Conservation (phyloP, 2,329 filamentous ascomycete genomes). For the Neofusicoccum kwambonambiense region DNA sequence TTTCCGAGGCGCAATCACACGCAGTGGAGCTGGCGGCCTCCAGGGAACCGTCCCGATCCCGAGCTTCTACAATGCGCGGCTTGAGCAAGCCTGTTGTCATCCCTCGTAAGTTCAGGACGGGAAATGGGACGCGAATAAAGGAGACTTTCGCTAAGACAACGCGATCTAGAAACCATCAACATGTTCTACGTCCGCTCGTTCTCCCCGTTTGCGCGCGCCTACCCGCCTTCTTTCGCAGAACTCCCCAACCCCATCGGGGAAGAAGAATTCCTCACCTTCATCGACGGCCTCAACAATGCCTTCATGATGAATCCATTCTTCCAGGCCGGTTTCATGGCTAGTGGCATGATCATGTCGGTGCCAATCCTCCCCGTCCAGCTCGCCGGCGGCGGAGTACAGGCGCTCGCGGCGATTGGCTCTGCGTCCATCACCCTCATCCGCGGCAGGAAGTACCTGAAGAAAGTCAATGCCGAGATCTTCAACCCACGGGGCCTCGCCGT, state of each 20-base stretch:
- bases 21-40: neutral
- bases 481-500: conserved; percentile 7
- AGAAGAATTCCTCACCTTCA: conserved; percentile 27
- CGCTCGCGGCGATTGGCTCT: neutral
- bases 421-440: conserved; percentile 1
- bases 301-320: conserved; percentile 29
- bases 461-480: neutral
- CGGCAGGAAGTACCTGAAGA: neutral
- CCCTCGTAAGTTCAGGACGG: neutral
- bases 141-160: neutral
- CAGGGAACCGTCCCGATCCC: neutral
- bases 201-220: conserved; percentile 5
- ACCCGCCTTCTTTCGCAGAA: neutral
- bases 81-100: conserved; percentile 11
- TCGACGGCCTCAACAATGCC: conserved; percentile 29
- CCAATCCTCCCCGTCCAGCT: conserved; percentile 23
- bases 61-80: neutral
- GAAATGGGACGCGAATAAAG: neutral
- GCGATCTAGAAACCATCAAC: conserved; percentile 3
- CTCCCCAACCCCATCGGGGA: conserved; percentile 18
- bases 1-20: neutral
- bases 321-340: conserved; percentile 24
- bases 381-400: conserved; percentile 9
- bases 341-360: conserved; percentile 23
- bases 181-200: conserved; percentile 18